Conservation (phyloP, 495 filamentous ascomycete species). For the Sphaerosporella brunnea region DNA sequence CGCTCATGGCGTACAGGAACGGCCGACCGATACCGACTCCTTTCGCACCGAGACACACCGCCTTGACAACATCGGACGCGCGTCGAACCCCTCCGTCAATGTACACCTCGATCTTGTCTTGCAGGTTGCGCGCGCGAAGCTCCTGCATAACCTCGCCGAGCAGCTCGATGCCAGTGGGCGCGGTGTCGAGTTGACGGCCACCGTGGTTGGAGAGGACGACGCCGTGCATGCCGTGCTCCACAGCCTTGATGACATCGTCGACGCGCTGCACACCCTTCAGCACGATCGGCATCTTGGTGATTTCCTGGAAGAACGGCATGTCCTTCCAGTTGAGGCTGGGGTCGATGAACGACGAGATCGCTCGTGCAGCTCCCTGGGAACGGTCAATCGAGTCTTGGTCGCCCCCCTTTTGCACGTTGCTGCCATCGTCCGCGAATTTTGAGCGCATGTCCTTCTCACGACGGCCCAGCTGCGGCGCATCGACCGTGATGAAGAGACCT, state of each 20-base stretch:
- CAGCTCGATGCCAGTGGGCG: conserved; percentile 78
- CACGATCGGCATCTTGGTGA: conserved; percentile 92
- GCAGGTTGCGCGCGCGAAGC: conserved; percentile 60
- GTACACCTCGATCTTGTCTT: conserved; percentile 75
- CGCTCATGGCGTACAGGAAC: conserved; percentile 89
- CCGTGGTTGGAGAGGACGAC: conserved; percentile 96
- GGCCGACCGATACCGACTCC: conserved; percentile 90
- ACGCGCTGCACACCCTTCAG: conserved; percentile 94
- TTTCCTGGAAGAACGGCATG: conserved; percentile 79
- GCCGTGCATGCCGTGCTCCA: conserved; percentile 69
- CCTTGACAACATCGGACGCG: conserved; percentile 91
- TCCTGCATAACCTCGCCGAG: conserved; percentile 94
- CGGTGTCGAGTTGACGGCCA: conserved; percentile 88
- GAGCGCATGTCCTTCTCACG: conserved; percentile 89
- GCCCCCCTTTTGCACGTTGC: conserved; percentile 51
- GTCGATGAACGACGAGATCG: conserved; percentile 92
- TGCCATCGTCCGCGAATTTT: conserved; percentile 76
- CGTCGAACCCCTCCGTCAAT: conserved; percentile 81
- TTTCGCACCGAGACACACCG: conserved; percentile 77
- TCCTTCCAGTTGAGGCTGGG: conserved; percentile 79
- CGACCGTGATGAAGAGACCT: conserved; percentile 94
- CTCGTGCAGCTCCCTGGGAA: conserved; percentile 71
- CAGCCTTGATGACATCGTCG: conserved; percentile 76
- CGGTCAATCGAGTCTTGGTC: conserved; percentile 53
- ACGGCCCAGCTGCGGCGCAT: conserved; percentile 86